Conservation (phyloP, 164 flowering plant genomes). For the Sedum album region DNA sequence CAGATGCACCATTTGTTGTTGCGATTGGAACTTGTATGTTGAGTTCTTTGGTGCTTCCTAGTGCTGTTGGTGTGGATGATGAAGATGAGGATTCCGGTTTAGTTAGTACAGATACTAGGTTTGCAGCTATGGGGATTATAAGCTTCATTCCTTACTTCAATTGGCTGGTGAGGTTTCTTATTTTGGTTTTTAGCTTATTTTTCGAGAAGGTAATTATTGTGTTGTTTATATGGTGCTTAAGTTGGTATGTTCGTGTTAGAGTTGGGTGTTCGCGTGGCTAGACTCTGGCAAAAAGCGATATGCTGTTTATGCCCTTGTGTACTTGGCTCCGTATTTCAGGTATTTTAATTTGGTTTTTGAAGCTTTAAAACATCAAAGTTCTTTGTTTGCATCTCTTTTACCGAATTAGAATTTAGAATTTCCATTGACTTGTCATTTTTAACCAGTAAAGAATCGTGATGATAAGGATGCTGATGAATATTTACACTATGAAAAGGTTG, state of each 20-base stretch:
- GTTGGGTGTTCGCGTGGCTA: slow-evolving; percentile 92
- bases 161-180: slow-evolving; percentile 59
- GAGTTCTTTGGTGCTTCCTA: slow-evolving; percentile 54
- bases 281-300: slow-evolving; percentile 71
- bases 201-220: not conserved
- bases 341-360: not conserved
- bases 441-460: not conserved
- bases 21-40: slow-evolving; percentile 73
- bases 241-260: slow-evolving; percentile 27
- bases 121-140: slow-evolving; percentile 79
- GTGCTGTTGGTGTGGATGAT: slow-evolving; percentile 16
- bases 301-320: slow-evolving; percentile 33
- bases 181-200: not conserved
- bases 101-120: slow-evolving; percentile 49
- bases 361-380: not conserved
- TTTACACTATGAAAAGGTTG: not conserved
- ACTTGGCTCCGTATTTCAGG: not conserved
- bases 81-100: slow-evolving; percentile 29
- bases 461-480: not conserved
- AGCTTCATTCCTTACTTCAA: slow-evolving; percentile 89
- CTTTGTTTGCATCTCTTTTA: not conserved
- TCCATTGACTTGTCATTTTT: slow-evolving; percentile 41
- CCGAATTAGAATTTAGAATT: not conserved
- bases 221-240: not conserved
- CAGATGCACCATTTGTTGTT: slow-evolving; percentile 58